Conservation (phyloP, 164 flowering plant genomes). For the Annona squamosa region DNA sequence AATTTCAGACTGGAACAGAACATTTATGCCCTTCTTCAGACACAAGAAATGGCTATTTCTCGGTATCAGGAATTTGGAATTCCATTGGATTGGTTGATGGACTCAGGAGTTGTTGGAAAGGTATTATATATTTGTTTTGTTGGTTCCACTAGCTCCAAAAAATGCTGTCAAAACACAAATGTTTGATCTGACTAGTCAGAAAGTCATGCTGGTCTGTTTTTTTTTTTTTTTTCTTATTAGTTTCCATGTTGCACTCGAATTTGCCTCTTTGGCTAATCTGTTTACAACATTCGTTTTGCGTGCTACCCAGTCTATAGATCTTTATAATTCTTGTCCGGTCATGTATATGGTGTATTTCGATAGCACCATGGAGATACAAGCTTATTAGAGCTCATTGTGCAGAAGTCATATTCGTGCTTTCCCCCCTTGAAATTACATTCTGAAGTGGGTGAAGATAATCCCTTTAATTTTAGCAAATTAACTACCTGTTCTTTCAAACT, state of each 20-base stretch:
- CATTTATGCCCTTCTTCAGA: slow-evolving; percentile 82
- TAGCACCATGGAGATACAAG: background rate
- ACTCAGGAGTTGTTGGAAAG: slow-evolving; percentile 92
- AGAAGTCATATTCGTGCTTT: background rate
- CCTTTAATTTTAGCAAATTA: no score
- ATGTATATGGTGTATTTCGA: background rate
- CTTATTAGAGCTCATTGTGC: background rate
- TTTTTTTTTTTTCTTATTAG: background rate
- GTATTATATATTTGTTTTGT: slow-evolving; percentile 27
- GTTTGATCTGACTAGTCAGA: background rate
- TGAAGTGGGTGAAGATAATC: background rate
- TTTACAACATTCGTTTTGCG: background rate
- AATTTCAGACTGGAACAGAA: slow-evolving; percentile 78
- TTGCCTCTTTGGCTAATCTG: background rate
- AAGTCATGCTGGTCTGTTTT: background rate
- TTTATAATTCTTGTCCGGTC: background rate
- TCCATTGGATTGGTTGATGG: slow-evolving; percentile 80
- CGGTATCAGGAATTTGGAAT: slow-evolving; percentile 85
- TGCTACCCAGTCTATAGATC: background rate
- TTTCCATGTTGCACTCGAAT: background rate
- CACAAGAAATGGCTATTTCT: slow-evolving; percentile 89
- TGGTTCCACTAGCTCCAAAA: background rate
- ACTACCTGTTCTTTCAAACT: background rate
- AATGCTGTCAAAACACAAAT: background rate
- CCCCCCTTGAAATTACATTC: background rate